These are phyloP conservation scores for Aspergillus aculeatinus DNA, from an alignment of 2,329 filamentous ascomycete genomes.

Conservation along the genomic window DNA sequence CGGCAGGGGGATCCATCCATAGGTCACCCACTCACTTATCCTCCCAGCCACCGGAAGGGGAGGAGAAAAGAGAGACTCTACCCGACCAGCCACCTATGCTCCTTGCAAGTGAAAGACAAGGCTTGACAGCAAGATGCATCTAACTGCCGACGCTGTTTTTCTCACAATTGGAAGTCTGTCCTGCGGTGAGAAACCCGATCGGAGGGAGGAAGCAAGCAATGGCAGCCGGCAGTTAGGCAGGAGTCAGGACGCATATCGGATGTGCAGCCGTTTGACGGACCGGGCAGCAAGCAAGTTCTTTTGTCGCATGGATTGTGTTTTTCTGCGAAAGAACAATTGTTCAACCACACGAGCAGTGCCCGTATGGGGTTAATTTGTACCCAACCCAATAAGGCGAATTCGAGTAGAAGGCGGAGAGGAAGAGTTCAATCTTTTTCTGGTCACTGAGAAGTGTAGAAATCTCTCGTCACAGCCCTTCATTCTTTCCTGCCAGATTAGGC, in stretches of 20 bases:
- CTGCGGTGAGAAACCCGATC: background rate
- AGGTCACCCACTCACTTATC: background rate
- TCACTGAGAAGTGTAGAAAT: too few relatives aligned
- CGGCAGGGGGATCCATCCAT: background rate
- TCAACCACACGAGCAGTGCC: too few relatives aligned
- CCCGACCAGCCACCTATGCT: background rate
- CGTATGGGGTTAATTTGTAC: too few relatives aligned
- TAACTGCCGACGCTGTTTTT: background rate
- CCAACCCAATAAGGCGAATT: background rate
- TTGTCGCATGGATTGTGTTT: background rate
- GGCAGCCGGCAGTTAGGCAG: background rate
- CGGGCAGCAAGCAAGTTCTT: background rate
- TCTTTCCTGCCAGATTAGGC: background rate
- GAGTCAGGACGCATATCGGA: background rate
- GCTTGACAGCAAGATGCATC: background rate
- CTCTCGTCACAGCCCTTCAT: background rate
- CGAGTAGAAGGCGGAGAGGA: background rate
- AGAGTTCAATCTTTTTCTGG: background rate
- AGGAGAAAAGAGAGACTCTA: background rate
- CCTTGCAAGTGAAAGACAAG: background rate
- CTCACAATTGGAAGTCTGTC: background rate
- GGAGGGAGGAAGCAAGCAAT: background rate
- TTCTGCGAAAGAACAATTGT: background rate
- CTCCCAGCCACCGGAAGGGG: background rate
- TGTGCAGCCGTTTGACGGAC: background rate